These are phyloP conservation scores for Fusarium solani-melongenae DNA, from an alignment of 2,329 filamentous ascomycete species.

Conservation along the genomic window DNA sequence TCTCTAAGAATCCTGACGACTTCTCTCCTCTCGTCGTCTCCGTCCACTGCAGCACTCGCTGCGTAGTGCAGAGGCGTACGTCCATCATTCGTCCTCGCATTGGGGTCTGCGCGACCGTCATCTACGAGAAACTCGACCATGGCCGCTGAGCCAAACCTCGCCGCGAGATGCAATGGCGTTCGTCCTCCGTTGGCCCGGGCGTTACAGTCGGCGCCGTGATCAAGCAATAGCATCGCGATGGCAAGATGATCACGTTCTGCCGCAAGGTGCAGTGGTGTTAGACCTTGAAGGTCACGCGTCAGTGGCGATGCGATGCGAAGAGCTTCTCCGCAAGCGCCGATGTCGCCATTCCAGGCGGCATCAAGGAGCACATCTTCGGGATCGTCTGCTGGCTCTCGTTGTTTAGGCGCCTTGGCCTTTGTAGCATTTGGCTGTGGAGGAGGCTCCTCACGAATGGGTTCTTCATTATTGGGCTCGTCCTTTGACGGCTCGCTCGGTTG, in stretches of 20 bases:
- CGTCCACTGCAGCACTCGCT: conserved; percentile 44
- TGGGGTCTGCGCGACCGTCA: conserved; percentile 43
- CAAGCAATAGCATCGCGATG: conserved; percentile 48
- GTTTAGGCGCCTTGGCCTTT: background rate
- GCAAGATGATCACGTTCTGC: conserved; percentile 47
- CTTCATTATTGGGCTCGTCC: background rate
- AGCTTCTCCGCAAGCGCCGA: conserved; percentile 39
- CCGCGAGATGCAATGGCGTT: conserved; percentile 47
- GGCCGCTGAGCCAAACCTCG: conserved; percentile 43
- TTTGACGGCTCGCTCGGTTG: background rate
- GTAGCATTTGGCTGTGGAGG: background rate
- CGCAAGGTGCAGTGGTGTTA: conserved; percentile 47
- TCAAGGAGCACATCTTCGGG: conserved; percentile 43
- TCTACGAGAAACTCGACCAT: conserved; percentile 48
- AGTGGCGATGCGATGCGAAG: conserved; percentile 39
- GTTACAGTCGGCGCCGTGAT: conserved; percentile 41
- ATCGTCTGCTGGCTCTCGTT: conserved; percentile 7
- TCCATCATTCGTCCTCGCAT: conserved; percentile 44
- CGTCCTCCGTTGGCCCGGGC: conserved; percentile 46
- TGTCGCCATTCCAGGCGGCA: conserved; percentile 48
- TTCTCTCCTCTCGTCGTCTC: conserved; percentile 46
- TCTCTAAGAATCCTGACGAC: conserved; percentile 45
- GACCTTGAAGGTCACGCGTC: conserved; percentile 44
- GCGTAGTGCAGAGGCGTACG: conserved; percentile 49
- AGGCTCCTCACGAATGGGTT: background rate